Conservation (phyloP, 1,284 basidiomycete genomes). For the Ceratobasidium theobromae region DNA sequence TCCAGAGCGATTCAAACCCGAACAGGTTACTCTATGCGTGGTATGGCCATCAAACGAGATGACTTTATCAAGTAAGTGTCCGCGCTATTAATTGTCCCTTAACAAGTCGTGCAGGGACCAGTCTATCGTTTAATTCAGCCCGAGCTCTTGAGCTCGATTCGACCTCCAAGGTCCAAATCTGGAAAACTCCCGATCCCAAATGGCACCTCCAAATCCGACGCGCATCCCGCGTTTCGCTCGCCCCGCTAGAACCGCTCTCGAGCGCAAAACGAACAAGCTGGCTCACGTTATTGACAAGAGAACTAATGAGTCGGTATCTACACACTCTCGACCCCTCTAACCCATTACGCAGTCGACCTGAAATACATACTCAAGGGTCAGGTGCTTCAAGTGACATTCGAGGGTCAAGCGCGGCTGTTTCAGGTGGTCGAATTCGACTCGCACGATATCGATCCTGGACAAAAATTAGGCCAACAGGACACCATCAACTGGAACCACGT, state of each 20-base stretch:
- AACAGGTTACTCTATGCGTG: slow-evolving; percentile 15
- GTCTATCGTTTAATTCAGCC: slow-evolving; percentile 14
- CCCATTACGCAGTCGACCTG: slow-evolving; percentile 59
- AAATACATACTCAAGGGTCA: slow-evolving; percentile 68
- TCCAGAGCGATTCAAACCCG: not conserved
- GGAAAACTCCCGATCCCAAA: not conserved
- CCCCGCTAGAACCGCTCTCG: not conserved
- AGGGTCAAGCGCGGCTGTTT: slow-evolving; percentile 59
- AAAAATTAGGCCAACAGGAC: slow-evolving; percentile 49
- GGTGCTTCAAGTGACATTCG: slow-evolving; percentile 63
- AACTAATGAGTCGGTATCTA: slow-evolving; percentile 54
- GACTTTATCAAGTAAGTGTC: not conserved
- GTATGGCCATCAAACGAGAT: slow-evolving; percentile 9
- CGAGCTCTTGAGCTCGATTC: slow-evolving; percentile 1
- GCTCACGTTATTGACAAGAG: slow-evolving; percentile 63
- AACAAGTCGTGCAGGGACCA: not conserved
- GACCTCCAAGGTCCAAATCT: slow-evolving; percentile 3
- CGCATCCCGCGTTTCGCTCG: not conserved
- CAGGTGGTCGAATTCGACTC: slow-evolving; percentile 48
- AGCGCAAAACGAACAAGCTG: slow-evolving; percentile 50
- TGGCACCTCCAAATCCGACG: not conserved
- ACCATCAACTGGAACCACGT: slow-evolving; percentile 52
- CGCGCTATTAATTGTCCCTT: not conserved
- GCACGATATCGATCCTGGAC: slow-evolving; percentile 38
- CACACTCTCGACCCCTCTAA: slow-evolving; percentile 32